These are phyloP conservation scores for Coffea humblotiana DNA, from an alignment of 305 asterid genomes.

Conservation along the genomic window DNA sequence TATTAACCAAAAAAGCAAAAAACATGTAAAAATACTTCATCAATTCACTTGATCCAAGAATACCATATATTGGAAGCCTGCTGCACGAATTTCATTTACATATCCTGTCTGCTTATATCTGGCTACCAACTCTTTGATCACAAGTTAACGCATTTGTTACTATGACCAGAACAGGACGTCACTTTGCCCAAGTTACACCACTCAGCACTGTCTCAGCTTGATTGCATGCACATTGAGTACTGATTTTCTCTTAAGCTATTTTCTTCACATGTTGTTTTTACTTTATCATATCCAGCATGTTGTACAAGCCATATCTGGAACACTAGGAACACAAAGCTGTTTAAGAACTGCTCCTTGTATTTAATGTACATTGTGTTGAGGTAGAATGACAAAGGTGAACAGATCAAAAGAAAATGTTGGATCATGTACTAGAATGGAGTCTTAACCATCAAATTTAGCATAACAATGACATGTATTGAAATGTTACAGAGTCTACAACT, in stretches of 20 bases:
- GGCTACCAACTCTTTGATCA: neutral
- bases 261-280: neutral
- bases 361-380: too few relatives aligned
- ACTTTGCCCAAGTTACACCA: neutral
- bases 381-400: neutral
- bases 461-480: neutral
- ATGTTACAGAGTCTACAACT: neutral
- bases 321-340: too few relatives aligned
- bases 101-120: neutral
- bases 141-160: too few relatives aligned
- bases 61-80: neutral
- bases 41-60: neutral
- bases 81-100: neutral
- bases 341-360: too few relatives aligned
- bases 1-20: neutral
- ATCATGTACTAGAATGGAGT: neutral
- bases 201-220: neutral
- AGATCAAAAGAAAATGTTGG: neutral
- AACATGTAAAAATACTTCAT: neutral
- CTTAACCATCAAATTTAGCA: neutral
- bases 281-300: neutral
- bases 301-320: neutral
- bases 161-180: neutral
- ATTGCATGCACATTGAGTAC: neutral
- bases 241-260: neutral